Conservation (phyloP, 2,329 filamentous ascomycete genomes). For the Aspergillus sp. region DNA sequence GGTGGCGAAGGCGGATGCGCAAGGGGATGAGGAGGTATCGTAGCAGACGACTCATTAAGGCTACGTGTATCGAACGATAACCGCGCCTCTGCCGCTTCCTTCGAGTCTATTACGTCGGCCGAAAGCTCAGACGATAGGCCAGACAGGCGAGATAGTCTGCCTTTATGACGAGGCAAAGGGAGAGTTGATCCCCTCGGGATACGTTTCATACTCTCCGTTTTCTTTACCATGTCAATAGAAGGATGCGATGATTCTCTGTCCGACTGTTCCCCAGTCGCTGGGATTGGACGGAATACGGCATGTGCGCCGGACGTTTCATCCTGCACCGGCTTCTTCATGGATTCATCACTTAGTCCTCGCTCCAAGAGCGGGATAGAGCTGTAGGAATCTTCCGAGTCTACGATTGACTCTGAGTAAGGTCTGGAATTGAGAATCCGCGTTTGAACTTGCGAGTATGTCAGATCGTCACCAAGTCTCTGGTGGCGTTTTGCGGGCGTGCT, state of each 20-base stretch:
- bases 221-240: conserved; percentile 52
- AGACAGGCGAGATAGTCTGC: conserved; percentile 54
- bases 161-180: conserved; percentile 34
- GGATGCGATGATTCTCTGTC: conserved; percentile 44
- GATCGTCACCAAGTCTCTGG: conserved; percentile 25
- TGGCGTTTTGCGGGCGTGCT: conserved; percentile 22
- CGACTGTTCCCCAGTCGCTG: conserved; percentile 27
- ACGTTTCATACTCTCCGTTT: conserved; percentile 53
- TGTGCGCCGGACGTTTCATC: conserved; percentile 22
- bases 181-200: conserved; percentile 46
- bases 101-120: conserved; percentile 49
- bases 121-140: conserved; percentile 54
- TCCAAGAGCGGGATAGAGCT: conserved; percentile 76
- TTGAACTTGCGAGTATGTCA: conserved; percentile 27
- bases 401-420: conserved; percentile 45
- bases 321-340: conserved; percentile 48
- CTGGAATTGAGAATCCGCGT: conserved; percentile 31
- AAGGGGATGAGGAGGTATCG: conserved; percentile 46
- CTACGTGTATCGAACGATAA: conserved; percentile 35
- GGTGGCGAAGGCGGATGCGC: conserved; percentile 49
- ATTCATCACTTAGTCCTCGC: conserved; percentile 54
- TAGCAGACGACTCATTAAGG: conserved; percentile 37
- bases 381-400: conserved; percentile 71
- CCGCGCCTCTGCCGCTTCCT: conserved; percentile 34
- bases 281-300: conserved; percentile 21